Conservation (phyloP, 148 eudicot genomes). For the Vaccinium vitisidaea region DNA sequence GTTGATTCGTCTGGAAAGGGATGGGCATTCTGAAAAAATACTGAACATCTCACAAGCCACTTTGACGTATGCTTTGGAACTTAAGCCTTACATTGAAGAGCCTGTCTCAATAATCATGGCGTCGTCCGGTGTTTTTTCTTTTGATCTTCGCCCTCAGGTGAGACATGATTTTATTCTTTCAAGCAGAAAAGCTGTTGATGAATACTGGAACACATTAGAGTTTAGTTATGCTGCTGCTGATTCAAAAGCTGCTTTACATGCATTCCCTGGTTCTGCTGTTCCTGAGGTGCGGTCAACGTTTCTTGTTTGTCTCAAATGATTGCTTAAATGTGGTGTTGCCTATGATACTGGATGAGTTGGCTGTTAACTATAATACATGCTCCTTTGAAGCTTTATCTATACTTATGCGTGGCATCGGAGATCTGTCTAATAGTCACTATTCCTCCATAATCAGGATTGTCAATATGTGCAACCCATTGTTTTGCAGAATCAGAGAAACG, state of each 20-base stretch:
- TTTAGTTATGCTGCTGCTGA: conserved; percentile 90
- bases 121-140: conserved; percentile 39
- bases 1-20: conserved; percentile 77
- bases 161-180: conserved; percentile 91
- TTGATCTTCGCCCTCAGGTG: conserved; percentile 81
- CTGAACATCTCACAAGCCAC: conserved; percentile 49
- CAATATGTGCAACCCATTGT: conserved; percentile 2
- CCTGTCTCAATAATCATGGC: conserved; percentile 50
- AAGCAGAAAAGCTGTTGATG: conserved; percentile 76
- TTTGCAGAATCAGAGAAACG: not conserved
- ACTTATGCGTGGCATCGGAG: not conserved
- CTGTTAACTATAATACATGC: not conserved
- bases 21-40: conserved; percentile 48
- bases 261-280: conserved; percentile 90
- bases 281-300: conserved; percentile 53
- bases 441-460: not conserved
- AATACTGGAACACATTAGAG: conserved; percentile 94
- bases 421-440: not conserved
- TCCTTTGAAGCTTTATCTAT: not conserved
- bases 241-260: conserved; percentile 79
- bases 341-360: conserved; percentile 5
- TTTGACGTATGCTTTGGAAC: conserved; percentile 74
- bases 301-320: not conserved
- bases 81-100: conserved; percentile 94
- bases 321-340: conserved; percentile 9